Evolutionary conservation across 2,329 filamentous ascomycete species (phyloP).

Genomic region (Stenocarpella maydis): DNA sequence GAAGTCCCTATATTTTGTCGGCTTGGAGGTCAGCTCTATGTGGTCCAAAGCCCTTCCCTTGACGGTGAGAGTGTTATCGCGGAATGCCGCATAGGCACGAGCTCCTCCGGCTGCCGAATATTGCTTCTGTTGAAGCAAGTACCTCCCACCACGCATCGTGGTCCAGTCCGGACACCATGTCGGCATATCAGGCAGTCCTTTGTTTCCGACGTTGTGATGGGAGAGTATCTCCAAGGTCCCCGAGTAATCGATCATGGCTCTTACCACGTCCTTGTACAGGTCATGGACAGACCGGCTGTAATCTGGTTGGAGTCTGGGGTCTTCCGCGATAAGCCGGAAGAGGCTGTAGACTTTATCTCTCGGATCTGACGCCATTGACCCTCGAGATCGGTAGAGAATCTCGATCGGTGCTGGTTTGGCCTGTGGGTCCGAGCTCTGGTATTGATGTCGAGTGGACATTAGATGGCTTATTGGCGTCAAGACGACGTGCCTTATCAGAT

Average conservation of each 20-base stretch:
- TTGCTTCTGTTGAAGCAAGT: neutral
- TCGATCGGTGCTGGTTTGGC: neutral
- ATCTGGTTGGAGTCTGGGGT: conserved; percentile 1
- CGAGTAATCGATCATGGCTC: neutral
- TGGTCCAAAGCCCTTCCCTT: neutral
- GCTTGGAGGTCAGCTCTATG: neutral
- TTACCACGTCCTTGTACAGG: neutral
- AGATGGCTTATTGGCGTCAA: conserved; percentile 4
- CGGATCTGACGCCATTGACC: neutral
- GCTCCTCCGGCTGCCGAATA: neutral
- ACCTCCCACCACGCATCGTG: neutral
- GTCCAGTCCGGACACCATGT: conserved; percentile 20
- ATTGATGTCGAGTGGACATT: conserved; percentile 3
- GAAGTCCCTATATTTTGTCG: neutral
- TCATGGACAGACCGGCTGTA: conserved; percentile 7
- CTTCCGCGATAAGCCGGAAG: conserved; percentile 6
- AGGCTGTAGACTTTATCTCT: conserved; percentile 8
- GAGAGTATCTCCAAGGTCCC: conserved; percentile 12
- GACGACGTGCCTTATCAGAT: neutral
- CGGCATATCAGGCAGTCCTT: neutral
- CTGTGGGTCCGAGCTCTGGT: conserved; percentile 9
- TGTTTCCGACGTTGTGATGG: neutral
- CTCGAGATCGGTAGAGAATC: conserved; percentile 2
- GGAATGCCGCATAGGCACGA: neutral
- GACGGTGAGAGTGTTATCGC: neutral